phyloP scores from a whole-genome alignment of 768 basidiomycete genomes.

The Austroboletus eburneus region DNA sequence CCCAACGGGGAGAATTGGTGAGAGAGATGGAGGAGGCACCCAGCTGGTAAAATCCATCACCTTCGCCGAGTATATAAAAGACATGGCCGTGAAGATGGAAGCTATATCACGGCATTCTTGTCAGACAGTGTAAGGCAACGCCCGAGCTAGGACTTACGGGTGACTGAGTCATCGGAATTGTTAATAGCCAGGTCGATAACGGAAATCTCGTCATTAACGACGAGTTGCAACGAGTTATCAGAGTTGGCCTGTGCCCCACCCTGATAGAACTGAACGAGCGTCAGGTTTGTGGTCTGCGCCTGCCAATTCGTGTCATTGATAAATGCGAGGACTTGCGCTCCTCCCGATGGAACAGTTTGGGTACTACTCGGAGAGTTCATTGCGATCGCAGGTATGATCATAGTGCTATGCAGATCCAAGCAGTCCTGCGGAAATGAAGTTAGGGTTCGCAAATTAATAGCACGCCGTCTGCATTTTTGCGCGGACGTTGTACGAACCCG shows the following conservation, averaged over 20 bases:
- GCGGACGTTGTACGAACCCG: too few species aligned
- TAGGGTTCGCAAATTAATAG: too few species aligned
- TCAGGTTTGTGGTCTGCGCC: conserved; percentile 23
- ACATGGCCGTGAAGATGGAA: conserved; percentile 39
- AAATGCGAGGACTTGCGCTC: conserved; percentile 22
- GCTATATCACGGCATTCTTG: conserved; percentile 8
- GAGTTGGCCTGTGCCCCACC: conserved; percentile 25
- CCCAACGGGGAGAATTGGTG: conserved; percentile 38
- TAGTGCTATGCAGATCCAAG: too few species aligned
- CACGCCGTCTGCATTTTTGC: too few species aligned
- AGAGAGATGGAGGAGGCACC: conserved; percentile 27
- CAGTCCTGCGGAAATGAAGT: too few species aligned
- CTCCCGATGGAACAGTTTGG: conserved; percentile 25
- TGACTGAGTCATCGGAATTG: conserved; percentile 30
- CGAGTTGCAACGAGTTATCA: conserved; percentile 20
- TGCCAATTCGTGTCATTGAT: conserved; percentile 29
- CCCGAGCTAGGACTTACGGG: conserved; percentile 17
- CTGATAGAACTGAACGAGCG: conserved; percentile 25
- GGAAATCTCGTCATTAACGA: conserved; percentile 24
- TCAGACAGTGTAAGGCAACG: not conserved
- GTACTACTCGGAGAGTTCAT: too few species aligned
- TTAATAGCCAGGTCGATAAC: conserved; percentile 23
- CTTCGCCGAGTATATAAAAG: conserved; percentile 35
- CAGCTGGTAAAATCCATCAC: conserved; percentile 31
- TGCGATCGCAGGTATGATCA: too few species aligned